phyloP scores from a whole-genome alignment of 2,329 filamentous ascomycete genomes.

The Colletotrichum cuscutae region DNA sequence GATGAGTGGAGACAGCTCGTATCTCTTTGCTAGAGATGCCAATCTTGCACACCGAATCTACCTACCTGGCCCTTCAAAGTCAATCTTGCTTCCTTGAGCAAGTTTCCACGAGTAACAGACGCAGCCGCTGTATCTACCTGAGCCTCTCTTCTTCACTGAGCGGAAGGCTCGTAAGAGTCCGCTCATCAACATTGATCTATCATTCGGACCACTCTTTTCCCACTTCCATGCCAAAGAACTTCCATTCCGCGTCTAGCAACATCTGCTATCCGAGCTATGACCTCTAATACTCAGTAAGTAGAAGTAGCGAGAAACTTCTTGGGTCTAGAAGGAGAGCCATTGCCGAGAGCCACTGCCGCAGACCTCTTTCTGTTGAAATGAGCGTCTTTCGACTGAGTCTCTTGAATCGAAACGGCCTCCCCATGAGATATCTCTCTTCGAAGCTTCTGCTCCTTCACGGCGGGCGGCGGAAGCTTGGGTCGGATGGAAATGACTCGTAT shows the following conservation, averaged over 20 bases:
- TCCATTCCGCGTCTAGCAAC: no score
- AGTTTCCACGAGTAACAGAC: rapidly evolving
- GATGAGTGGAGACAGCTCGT: rapidly evolving
- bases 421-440: neutral
- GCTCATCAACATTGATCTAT: neutral
- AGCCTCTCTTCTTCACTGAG: rapidly evolving
- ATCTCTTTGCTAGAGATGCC: neutral
- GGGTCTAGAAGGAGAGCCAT: neutral
- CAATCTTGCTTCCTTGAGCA: neutral
- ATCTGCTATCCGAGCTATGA: rapidly evolving
- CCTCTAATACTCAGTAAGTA: rapidly evolving
- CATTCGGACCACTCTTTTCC: neutral
- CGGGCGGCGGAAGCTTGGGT: no score
- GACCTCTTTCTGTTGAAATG: neutral
- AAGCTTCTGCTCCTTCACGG: no score
- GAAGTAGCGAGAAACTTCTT: neutral
- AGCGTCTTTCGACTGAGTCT: neutral
- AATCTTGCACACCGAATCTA: neutral
- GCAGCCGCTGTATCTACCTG: neutral
- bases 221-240: neutral
- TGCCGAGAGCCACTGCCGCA: neutral
- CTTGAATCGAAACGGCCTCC: neutral
- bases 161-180: neutral
- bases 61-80: neutral
- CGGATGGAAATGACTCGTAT: neutral